These are phyloP conservation scores for Psilocybe azurescens DNA, from an alignment of 768 basidiomycete species.

Conservation along the genomic window DNA sequence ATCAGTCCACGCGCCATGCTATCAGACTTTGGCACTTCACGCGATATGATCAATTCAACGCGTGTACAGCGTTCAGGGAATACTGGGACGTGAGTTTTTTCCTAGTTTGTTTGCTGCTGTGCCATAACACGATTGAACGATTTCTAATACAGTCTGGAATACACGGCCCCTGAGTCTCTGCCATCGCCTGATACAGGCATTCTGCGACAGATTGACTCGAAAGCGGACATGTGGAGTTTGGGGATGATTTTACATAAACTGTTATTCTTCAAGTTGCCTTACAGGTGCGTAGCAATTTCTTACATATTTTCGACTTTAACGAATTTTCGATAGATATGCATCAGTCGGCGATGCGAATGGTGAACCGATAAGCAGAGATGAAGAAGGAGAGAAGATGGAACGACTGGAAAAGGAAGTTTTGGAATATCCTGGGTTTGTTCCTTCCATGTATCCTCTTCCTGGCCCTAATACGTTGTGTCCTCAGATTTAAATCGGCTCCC, in stretches of 20 bases:
- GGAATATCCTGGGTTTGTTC: constrained; percentile 71
- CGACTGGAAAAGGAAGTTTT: constrained; percentile 75
- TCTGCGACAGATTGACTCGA: constrained; percentile 78
- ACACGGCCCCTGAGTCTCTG: constrained; percentile 87
- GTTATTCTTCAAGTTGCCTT: constrained; percentile 90
- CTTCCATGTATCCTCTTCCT: not conserved
- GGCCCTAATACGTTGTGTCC: not conserved
- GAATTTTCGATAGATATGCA: constrained; percentile 50
- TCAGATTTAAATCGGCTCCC: constrained; percentile 56
- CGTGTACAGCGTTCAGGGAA: constrained; percentile 79
- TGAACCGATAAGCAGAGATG: constrained; percentile 38
- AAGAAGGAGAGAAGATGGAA: constrained; percentile 69
- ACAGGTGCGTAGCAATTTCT: constrained; percentile 49
- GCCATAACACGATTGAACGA: not conserved
- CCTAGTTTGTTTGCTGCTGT: not conserved
- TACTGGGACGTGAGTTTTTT: constrained; percentile 83
- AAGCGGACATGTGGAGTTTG: constrained; percentile 96
- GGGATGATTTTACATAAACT: constrained; percentile 97
- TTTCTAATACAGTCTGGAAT: constrained; percentile 66
- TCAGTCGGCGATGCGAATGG: constrained; percentile 59
- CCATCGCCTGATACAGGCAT: constrained; percentile 67
- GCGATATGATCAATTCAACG: constrained; percentile 81
- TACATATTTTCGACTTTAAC: not conserved
- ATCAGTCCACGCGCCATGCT: constrained; percentile 90
- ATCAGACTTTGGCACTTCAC: constrained; percentile 94